A percentile compares a stretch with the other conserved stretches of the same genome.
Evolutionary conservation across 371 early-diverging fungal species (phyloP).

Genomic region (Lichtheimia hyalospora): DNA sequence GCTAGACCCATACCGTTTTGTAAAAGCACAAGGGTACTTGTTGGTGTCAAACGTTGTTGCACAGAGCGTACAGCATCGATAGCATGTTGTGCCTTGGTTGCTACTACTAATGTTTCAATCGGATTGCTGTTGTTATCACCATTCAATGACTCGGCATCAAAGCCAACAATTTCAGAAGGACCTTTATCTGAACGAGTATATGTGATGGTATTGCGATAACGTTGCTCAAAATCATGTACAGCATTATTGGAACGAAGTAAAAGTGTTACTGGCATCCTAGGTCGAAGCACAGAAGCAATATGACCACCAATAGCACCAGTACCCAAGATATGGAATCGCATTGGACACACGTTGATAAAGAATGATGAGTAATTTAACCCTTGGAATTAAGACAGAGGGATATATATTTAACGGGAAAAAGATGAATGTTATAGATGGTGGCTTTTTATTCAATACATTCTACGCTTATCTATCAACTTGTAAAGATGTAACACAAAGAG

Average conservation of each 20-base stretch:
- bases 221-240: conserved; percentile 19
- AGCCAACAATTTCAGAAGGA: conserved; percentile 12
- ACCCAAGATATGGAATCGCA: conserved; percentile 42
- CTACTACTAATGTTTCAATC: conserved; percentile 28
- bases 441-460: too few relatives aligned
- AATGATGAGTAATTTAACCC: too few relatives aligned
- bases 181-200: conserved; percentile 18
- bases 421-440: too few relatives aligned
- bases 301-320: conserved; percentile 51
- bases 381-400: too few relatives aligned
- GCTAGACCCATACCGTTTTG: conserved; percentile 67
- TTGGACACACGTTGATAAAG: conserved; percentile 1
- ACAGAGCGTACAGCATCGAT: conserved; percentile 40
- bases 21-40: conserved; percentile 49
- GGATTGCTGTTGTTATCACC: background rate
- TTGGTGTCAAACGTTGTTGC: conserved; percentile 24
- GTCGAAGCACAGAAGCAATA: conserved; percentile 25
- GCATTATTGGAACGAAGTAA: conserved; percentile 27
- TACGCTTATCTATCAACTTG: too few relatives aligned
- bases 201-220: conserved; percentile 19
- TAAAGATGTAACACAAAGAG: too few relatives aligned
- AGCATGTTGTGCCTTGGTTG: conserved; percentile 53
- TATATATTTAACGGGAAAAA: too few relatives aligned
- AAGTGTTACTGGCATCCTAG: conserved; percentile 28
- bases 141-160: conserved; percentile 10